phyloP scores from a whole-genome alignment of 2,329 filamentous ascomycete genomes.

The Parafenestella ontariensis region DNA sequence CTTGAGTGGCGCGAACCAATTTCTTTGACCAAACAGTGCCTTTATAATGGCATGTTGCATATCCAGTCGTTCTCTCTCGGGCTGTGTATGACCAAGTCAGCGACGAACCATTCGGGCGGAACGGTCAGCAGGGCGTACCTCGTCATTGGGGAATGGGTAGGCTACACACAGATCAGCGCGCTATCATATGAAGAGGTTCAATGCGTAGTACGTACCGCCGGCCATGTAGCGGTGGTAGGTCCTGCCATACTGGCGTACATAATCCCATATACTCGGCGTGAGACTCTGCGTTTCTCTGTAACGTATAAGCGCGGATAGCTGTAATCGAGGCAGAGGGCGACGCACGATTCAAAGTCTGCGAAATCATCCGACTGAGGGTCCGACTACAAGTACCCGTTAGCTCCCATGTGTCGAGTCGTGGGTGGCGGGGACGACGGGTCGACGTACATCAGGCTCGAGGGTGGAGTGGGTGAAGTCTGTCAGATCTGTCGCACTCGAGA shows the following conservation, averaged over 20 bases:
- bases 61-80: constrained; percentile 49
- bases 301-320: constrained; percentile 23
- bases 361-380: constrained; percentile 39
- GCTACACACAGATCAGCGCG: constrained; percentile 39
- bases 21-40: constrained; percentile 42
- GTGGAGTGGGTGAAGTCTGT: constrained; percentile 26
- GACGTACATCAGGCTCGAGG: constrained; percentile 25
- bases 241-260: constrained; percentile 49
- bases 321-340: constrained; percentile 9
- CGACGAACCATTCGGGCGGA: constrained; percentile 4
- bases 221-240: constrained; percentile 51
- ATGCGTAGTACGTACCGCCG: constrained; percentile 41
- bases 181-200: background rate
- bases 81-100: constrained; percentile 31
- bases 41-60: constrained; percentile 50
- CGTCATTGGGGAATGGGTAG: constrained; percentile 50
- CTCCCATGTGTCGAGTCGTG: constrained; percentile 10
- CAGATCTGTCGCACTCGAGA: constrained; percentile 29
- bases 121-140: constrained; percentile 28
- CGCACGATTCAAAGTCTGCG: constrained; percentile 44
- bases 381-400: constrained; percentile 35
- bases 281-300: constrained; percentile 48
- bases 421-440: constrained; percentile 10
- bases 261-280: constrained; percentile 49
- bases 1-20: constrained; percentile 48